A percentile compares a stretch with the other conserved stretches of the same genome.
Conservation (phyloP, 164 flowering plant species). For the Piper betle region DNA sequence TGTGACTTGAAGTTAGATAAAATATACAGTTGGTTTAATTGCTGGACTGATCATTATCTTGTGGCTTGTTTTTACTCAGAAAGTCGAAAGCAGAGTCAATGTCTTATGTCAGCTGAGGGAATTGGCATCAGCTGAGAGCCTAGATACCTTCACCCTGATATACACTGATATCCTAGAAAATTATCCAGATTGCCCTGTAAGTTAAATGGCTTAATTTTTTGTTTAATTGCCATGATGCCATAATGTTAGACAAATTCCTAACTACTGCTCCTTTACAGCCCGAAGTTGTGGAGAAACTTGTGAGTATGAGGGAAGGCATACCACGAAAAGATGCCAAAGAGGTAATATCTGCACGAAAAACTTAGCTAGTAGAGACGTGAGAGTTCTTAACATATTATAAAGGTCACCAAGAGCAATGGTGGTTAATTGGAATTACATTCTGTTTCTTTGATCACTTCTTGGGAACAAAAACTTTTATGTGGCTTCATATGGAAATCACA, state of each 20-base stretch:
- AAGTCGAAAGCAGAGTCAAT: slow-evolving; percentile 84
- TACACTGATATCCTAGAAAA: slow-evolving; percentile 89
- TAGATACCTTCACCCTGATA: slow-evolving; percentile 88
- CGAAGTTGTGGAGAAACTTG: slow-evolving; percentile 93
- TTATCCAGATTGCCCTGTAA: slow-evolving; percentile 98
- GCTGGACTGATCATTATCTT: background rate
- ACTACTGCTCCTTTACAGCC: slow-evolving; percentile 35
- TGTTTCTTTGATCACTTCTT: no score
- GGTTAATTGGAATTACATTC: background rate
- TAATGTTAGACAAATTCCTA: background rate
- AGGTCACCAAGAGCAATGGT: background rate
- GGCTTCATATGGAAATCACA: no score
- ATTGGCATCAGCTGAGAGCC: slow-evolving; percentile 94
- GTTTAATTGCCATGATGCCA: background rate
- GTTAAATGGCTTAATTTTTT: slow-evolving; percentile 5
- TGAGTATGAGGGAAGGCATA: slow-evolving; percentile 82
- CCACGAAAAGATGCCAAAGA: slow-evolving; percentile 95
- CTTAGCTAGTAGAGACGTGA: background rate
- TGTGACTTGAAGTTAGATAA: background rate
- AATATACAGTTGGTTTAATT: background rate
- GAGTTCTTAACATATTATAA: background rate
- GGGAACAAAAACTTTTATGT: no score
- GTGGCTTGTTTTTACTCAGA: slow-evolving; percentile 30
- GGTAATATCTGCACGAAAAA: slow-evolving; percentile 27
- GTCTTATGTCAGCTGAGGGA: slow-evolving; percentile 82